Base-by-base conservation (phyloP, 2,329 filamentous ascomycete species). In the Periconia digitata region DNA sequence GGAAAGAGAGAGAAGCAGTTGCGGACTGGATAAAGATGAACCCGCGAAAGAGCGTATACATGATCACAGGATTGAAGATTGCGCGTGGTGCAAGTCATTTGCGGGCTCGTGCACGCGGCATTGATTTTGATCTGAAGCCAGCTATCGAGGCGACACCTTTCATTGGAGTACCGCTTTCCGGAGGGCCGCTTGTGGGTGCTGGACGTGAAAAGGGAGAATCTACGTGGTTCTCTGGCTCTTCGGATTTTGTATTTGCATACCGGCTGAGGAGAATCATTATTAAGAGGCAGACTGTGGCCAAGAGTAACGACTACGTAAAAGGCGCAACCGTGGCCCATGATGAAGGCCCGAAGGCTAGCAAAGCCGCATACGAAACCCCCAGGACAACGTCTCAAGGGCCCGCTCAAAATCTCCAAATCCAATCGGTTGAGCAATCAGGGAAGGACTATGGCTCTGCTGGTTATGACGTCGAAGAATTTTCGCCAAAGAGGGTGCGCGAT, bases 161-260 rank as follows among this genome's bases (percentile, higher is more conserved):
- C n/a, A 42, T 13, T 16, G 40, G 40, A 10, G 20, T 18, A 3
- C 40, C 40, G 2, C 15, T 42, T 15, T n/a, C 40, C 6, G 12
- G 12, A 13, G 40, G 40, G 8, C 20, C 23, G 23, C 12, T 13
- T 10, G 40, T 6, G 21, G 12, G 6, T 12, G 16, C n/a, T 10
- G 38, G 20, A 12, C 7, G 8, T 7, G 23, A 23, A 6, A 42
- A n/a, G 21, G 40, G 21, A 6, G 13, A 13, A 23, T n/a, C 3
- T 8, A 27, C 23, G 8, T n/a, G 22, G 21, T 42, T 42, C n/a
- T 23, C 20, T 6, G 40, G 40, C 12, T 24, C 20, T 6, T 23
- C 20, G 20, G 40, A 42, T 8, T 42, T 42, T 42, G 22, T 42
- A 6, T 42, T 42, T 27, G 40, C 40, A 24, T 42, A 42, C 24